Evolutionary conservation across 176 grass and related monocot genomes (phyloP).

Genomic region (Carex pumila): DNA sequence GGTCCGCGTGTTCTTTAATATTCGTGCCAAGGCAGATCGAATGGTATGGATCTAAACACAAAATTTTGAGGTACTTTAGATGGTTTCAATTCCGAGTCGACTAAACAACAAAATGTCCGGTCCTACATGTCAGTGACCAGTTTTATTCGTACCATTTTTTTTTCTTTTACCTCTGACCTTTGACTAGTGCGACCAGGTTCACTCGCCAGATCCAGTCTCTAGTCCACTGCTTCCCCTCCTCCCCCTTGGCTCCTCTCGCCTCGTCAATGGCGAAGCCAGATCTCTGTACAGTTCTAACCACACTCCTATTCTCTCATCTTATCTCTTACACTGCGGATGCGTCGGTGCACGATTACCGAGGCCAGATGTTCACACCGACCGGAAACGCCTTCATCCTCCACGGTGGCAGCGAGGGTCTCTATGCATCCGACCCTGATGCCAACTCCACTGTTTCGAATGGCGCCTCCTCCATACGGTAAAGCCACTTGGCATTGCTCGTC

Average conservation of each 20-base stretch:
- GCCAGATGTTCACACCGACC: constrained; percentile 53
- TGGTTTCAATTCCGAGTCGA: no score
- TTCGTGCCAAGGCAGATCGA: no score
- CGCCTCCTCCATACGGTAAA: constrained; percentile 88
- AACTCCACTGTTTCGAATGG: constrained; percentile 22
- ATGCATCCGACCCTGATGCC: constrained; percentile 39
- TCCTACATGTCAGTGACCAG: neutral
- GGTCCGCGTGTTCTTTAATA: no score
- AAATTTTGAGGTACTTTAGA: no score
- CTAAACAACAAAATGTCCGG: neutral
- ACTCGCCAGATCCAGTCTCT: constrained; percentile 50
- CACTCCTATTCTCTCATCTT: constrained; percentile 25
- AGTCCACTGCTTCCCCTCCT: neutral
- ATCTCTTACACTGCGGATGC: constrained; percentile 34
- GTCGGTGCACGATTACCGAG: constrained; percentile 87
- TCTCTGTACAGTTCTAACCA: neutral
- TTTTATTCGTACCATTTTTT: no score
- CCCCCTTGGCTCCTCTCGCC: constrained; percentile 8
- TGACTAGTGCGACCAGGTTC: neutral
- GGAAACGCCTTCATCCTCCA: constrained; percentile 96
- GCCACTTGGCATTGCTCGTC: neutral
- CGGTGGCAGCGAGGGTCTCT: constrained; percentile 95
- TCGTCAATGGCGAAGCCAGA: constrained; percentile 15
- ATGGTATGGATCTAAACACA: no score
- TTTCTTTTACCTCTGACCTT: neutral